Evolutionary conservation across 2,329 filamentous ascomycete genomes (phyloP), one percentile per base, ranked within the genome.

Genomic region (Fusarium nodosum): DNA sequence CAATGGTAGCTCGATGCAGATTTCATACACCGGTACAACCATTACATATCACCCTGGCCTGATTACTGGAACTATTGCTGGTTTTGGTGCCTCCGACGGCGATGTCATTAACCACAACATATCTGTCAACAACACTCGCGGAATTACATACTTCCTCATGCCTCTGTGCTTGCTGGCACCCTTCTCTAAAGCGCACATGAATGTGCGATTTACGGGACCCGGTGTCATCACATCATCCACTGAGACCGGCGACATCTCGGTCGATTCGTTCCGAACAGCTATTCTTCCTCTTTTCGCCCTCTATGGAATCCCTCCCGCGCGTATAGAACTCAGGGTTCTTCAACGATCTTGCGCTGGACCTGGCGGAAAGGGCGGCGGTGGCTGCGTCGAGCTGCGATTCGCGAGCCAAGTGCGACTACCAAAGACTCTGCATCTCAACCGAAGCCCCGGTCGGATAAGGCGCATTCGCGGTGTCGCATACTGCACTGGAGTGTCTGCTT

Each of bases 1-100:
- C 76, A 99, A 99, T 84, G 96, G 96, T 81, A 93, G 92, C 60
- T 90, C 92, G 58, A 93, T 98, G 82, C 94, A 97, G 76, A 97
- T 99, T 73, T 97, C 94, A 13, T 96, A 97, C 82, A 97, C 94
- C 2, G 96, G 96, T 77, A 98, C 96, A 1, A 94, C 93, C 2
- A 88, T 99, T 58, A 91, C 94, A 38, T 99, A 97, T 82, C 91
- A 93, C 71, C 96, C 96, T 0, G 96, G 96, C 36, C 85, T 99
- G 41, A 97, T 99, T 75, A 96, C 93, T 0, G 96, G 96, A 66
- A 91, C 90, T 47, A 89, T 92, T 26, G 85, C 92, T 22, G 93
- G 93, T 20, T 86, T 90, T 51, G 93, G 93, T 74, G 90, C 92
- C 38, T 84, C 82, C 18, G 81, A 87, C 47, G 87, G 89, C 74